Conservation (phyloP, 1,284 basidiomycete species). For the Neonothopanus nambi region DNA sequence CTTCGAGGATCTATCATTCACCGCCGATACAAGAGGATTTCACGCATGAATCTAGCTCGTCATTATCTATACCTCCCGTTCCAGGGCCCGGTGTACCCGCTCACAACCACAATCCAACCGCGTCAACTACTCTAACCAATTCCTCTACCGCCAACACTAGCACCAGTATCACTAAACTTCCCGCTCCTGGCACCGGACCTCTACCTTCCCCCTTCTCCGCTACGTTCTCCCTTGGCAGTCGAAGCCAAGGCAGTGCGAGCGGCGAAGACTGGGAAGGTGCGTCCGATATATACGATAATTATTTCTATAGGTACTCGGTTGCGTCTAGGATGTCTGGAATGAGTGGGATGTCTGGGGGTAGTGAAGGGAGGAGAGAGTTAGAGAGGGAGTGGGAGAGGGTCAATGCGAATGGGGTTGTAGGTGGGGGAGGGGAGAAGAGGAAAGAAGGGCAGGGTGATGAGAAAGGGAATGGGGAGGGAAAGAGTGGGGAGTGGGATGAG, state of each 20-base stretch:
- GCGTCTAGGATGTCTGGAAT: constrained; percentile 8
- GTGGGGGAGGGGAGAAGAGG: neutral
- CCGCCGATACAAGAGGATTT: too few species aligned
- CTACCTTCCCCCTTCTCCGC: neutral
- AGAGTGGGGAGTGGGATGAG: too few species aligned
- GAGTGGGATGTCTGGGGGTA: constrained; percentile 1
- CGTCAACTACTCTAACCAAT: too few species aligned
- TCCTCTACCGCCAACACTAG: too few species aligned
- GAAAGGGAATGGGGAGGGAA: too few species aligned
- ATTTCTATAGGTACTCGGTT: constrained; percentile 15
- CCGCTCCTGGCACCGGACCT: neutral
- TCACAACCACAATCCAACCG: too few species aligned
- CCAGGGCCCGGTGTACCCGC: too few species aligned
- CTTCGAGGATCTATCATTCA: too few species aligned
- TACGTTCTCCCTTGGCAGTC: neutral
- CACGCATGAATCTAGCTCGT: too few species aligned
- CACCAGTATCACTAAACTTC: neutral
- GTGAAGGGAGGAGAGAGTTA: too few species aligned
- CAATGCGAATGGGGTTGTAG: neutral
- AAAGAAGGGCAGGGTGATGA: neutral
- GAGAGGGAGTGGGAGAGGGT: too few species aligned
- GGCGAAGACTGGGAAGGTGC: constrained; percentile 19
- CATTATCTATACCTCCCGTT: too few species aligned
- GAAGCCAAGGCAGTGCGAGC: neutral
- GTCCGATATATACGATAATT: constrained; percentile 20